Evolutionary conservation across 768 basidiomycete genomes (phyloP).

Genomic region (Panaeolus cyanescens): DNA sequence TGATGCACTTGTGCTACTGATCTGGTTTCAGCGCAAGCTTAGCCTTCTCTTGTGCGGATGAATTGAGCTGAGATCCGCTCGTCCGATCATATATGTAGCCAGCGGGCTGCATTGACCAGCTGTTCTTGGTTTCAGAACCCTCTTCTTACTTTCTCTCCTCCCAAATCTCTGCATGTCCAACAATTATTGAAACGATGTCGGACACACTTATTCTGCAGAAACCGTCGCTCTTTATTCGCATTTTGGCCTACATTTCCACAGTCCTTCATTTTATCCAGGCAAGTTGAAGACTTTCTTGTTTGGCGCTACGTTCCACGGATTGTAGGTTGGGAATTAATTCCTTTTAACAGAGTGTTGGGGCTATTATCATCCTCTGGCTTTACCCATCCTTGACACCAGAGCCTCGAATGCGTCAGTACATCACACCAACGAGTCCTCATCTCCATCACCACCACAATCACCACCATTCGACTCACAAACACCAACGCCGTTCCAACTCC

Average conservation of each 20-base stretch:
- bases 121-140: not conserved
- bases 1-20: not conserved
- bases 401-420: conserved; percentile 20
- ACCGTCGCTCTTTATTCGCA: not conserved
- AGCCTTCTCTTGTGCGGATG: not conserved
- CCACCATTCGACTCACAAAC: conserved; percentile 7
- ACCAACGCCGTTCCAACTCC: not conserved
- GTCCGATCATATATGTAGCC: not conserved
- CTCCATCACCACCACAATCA: conserved; percentile 10
- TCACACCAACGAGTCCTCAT: conserved; percentile 12
- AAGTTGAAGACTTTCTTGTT: not conserved
- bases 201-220: not conserved
- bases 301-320: not conserved
- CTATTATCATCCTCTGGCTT: conserved; percentile 20
- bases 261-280: not conserved
- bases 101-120: not conserved
- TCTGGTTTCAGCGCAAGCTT: not conserved
- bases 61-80: conserved; percentile 1
- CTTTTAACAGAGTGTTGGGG: conserved; percentile 17
- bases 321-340: not conserved
- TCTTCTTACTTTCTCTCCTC: not conserved
- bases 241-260: not conserved
- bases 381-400: conserved; percentile 22
- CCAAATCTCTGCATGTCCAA: not conserved
- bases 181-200: not conserved